Conservation (phyloP, 1,139 yeast species). For the Hyphopichia buzzinii region DNA sequence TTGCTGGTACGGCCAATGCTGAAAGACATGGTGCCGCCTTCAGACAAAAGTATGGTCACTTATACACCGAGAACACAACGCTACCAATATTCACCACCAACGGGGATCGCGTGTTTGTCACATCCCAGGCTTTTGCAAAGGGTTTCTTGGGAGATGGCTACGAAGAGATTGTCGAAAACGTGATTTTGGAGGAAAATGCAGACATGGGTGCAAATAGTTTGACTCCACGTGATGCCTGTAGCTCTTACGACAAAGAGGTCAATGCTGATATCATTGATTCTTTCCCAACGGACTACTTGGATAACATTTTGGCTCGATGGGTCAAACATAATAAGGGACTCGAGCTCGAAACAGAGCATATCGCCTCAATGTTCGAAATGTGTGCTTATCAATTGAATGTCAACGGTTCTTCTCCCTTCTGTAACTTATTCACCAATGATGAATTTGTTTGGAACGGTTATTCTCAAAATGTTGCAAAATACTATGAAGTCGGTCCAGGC, state of each 20-base stretch:
- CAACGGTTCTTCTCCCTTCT: conserved; percentile 45
- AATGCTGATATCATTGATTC: conserved; percentile 17
- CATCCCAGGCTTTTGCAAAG: conserved; percentile 28
- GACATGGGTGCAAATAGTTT: conserved; percentile 26
- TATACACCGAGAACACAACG: conserved; percentile 17
- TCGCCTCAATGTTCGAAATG: conserved; percentile 36
- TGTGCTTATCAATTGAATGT: conserved; percentile 59
- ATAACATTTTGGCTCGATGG: conserved; percentile 14
- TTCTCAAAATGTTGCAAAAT: conserved; percentile 40
- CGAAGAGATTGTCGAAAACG: conserved; percentile 13
- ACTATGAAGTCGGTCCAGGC: conserved; percentile 52
- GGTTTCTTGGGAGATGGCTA: conserved; percentile 26
- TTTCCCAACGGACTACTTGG: conserved; percentile 22
- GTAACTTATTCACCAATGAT: conserved; percentile 48
- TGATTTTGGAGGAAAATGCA: conserved; percentile 22
- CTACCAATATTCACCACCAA: conserved; percentile 32
- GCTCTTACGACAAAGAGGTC: conserved; percentile 18
- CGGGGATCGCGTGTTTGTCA: conserved; percentile 28
- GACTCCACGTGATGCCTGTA: conserved; percentile 24
- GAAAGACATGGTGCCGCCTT: conserved; percentile 30
- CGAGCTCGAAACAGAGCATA: conserved; percentile 40
- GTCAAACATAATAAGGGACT: conserved; percentile 40
- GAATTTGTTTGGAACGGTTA: conserved; percentile 48
- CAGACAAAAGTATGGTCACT: conserved; percentile 26
- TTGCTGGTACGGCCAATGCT: conserved; percentile 23